Conservation (phyloP, 2,329 filamentous ascomycete species). For the Peltaster fructicola region DNA sequence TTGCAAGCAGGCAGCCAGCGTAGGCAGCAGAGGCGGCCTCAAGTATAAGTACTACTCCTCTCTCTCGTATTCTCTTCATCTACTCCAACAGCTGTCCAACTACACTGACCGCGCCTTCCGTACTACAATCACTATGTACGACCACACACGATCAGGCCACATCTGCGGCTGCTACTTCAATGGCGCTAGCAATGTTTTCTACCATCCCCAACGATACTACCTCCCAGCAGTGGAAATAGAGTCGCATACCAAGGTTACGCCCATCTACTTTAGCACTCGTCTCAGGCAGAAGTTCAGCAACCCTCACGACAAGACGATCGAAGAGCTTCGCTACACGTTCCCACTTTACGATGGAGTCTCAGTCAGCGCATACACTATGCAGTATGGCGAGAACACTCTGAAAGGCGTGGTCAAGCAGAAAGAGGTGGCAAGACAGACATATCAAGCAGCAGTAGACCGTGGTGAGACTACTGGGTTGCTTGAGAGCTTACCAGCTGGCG, state of each 20-base stretch:
- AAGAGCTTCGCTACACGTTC: slow-evolving; percentile 47
- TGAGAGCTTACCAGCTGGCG: slow-evolving; percentile 44
- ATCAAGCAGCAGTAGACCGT: slow-evolving; percentile 37
- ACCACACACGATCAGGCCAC: no score
- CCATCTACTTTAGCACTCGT: slow-evolving; percentile 34
- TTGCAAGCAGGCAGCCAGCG: neutral
- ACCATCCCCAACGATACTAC: slow-evolving; percentile 18
- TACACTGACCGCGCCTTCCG: no score
- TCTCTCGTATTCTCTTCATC: slow-evolving; percentile 1
- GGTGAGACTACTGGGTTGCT: slow-evolving; percentile 48
- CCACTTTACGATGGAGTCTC: slow-evolving; percentile 57
- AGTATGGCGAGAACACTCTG: slow-evolving; percentile 41
- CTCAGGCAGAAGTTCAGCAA: slow-evolving; percentile 47
- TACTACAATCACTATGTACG: no score
- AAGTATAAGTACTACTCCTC: no score
- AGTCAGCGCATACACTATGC: slow-evolving; percentile 50
- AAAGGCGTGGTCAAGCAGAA: slow-evolving; percentile 50
- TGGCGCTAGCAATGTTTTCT: neutral
- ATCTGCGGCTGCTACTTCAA: slow-evolving; percentile 17
- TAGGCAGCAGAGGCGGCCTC: slow-evolving; percentile 1
- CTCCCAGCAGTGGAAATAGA: slow-evolving; percentile 42
- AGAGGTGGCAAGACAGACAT: slow-evolving; percentile 41
- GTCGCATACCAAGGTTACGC: slow-evolving; percentile 43
- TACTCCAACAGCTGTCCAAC: no score
- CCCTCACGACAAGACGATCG: slow-evolving; percentile 28